Conservation (phyloP, 768 basidiomycete genomes). For the Hebeloma cylindrosporum region DNA sequence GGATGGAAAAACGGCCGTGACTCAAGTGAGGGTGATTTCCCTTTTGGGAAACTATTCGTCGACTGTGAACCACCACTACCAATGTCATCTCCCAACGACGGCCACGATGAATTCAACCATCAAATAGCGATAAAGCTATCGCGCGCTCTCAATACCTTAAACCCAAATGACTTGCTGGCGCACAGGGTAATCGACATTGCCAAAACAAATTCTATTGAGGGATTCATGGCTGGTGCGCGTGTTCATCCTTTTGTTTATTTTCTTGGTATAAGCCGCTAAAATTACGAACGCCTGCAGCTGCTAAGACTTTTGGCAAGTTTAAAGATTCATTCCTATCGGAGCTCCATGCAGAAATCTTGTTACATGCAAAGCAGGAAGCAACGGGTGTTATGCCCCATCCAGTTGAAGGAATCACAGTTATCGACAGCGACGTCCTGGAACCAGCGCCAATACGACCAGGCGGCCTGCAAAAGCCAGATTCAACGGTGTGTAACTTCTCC, state of each 20-base stretch:
- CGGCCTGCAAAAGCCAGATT: constrained; percentile 69
- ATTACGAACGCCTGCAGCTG: too few species aligned
- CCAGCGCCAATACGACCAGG: constrained; percentile 78
- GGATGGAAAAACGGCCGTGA: too few species aligned
- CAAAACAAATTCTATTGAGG: constrained; percentile 59
- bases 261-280: too few species aligned
- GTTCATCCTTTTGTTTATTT: background rate
- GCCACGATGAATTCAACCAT: constrained; percentile 54
- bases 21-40: too few species aligned
- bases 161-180: constrained; percentile 83
- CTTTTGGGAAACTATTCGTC: constrained; percentile 3
- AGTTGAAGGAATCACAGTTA: constrained; percentile 73
- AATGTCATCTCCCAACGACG: constrained; percentile 28
- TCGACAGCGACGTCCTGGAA: constrained; percentile 80
- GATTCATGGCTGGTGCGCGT: constrained; percentile 58
- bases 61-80: constrained; percentile 15
- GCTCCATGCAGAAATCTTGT: constrained; percentile 75
- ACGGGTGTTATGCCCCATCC: constrained; percentile 55
- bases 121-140: constrained; percentile 78
- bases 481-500: constrained; percentile 39
- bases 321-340: constrained; percentile 74
- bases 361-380: constrained; percentile 66
- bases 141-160: constrained; percentile 72
- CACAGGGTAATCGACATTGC: constrained; percentile 79
- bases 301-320: constrained; percentile 84